These are phyloP conservation scores for Cocos nucifera DNA, from an alignment of 176 grass and related monocot species.

Conservation along the genomic window DNA sequence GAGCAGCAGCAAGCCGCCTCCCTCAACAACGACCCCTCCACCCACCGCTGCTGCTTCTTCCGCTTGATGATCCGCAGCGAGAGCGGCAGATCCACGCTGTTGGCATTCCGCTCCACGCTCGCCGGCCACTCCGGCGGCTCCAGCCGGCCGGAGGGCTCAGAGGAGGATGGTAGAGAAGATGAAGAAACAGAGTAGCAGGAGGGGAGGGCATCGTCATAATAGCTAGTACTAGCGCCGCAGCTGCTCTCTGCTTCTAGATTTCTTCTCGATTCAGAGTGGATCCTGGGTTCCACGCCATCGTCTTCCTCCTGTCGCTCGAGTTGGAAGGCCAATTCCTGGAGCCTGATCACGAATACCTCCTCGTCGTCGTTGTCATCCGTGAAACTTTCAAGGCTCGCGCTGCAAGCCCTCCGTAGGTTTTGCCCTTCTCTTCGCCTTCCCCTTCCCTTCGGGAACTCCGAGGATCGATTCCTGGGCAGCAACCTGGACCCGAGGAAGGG, in stretches of 20 bases:
- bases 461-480: background rate
- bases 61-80: constrained; percentile 9
- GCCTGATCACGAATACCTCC: background rate
- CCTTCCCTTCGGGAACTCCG: background rate
- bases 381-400: background rate
- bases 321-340: background rate
- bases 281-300: background rate
- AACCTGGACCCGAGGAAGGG: background rate
- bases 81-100: background rate
- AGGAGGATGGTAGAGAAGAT: background rate
- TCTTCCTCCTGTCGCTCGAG: background rate
- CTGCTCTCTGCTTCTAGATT: background rate
- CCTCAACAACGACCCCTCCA: background rate
- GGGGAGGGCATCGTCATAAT: too few species aligned
- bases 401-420: background rate
- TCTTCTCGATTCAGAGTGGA: background rate
- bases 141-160: background rate
- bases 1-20: constrained; percentile 9
- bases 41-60: constrained; percentile 11
- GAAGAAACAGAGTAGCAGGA: background rate
- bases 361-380: background rate
- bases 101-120: constrained; percentile 6
- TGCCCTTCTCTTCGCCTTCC: background rate
- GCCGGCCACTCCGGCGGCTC: constrained; percentile 1
- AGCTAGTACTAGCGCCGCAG: background rate